Percentiles rank a stretch among this genome's conserved stretches.
phyloP scores from a whole-genome alignment of 768 basidiomycete genomes.

The Boletus coccyginus region DNA sequence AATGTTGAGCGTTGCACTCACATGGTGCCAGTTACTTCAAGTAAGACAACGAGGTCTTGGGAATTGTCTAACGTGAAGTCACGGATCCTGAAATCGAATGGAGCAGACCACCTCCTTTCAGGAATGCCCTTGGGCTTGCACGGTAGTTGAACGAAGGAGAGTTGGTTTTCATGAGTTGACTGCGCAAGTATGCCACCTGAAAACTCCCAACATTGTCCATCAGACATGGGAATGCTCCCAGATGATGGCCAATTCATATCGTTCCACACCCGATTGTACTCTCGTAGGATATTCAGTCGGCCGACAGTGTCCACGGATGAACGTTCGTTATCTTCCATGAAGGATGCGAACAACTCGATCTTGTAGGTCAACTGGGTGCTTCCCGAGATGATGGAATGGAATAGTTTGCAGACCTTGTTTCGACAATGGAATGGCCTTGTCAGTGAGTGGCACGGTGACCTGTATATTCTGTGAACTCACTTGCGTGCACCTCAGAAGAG shows the following conservation, averaged over 20 bases:
- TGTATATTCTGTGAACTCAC: conserved; percentile 12
- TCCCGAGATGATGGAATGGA: conserved; percentile 24
- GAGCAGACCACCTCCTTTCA: conserved; percentile 26
- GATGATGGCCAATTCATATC: conserved; percentile 20
- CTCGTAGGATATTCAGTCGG: conserved; percentile 26
- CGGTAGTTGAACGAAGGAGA: conserved; percentile 29
- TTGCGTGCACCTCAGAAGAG: conserved; percentile 27
- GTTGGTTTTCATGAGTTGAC: conserved; percentile 14
- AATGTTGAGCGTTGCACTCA: conserved; percentile 9
- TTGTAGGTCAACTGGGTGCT: conserved; percentile 30
- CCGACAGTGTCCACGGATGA: conserved; percentile 17
- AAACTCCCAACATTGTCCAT: conserved; percentile 33
- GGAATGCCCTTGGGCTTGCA: conserved; percentile 29
- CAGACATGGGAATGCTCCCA: conserved; percentile 10
- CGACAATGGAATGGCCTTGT: neutral
- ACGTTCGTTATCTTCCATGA: conserved; percentile 23
- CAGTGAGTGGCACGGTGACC: neutral
- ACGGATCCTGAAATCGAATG: conserved; percentile 26
- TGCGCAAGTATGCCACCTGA: conserved; percentile 34
- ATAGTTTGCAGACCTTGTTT: conserved; percentile 31
- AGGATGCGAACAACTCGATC: conserved; percentile 28
- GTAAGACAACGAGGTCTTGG: conserved; percentile 33
- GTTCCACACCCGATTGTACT: conserved; percentile 31
- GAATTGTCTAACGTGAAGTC: conserved; percentile 38
- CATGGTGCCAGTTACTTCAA: conserved; percentile 23